Conservation (phyloP, 1,284 basidiomycete genomes). For the Mycena citricolor region DNA sequence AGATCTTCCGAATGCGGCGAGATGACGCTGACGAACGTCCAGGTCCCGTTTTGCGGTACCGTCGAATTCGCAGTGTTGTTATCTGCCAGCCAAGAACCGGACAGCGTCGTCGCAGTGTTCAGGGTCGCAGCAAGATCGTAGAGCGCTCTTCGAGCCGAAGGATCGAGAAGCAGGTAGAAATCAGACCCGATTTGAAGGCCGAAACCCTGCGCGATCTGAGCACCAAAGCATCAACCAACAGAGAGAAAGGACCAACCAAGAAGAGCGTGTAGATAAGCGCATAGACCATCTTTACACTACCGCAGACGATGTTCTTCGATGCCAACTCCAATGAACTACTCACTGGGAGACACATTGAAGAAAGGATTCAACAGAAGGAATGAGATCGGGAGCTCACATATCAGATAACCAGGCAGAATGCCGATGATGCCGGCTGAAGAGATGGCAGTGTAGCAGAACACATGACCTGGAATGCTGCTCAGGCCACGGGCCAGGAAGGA, state of each 20-base stretch:
- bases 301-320: slow-evolving; percentile 85
- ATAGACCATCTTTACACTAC: slow-evolving; percentile 89
- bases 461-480: slow-evolving; percentile 67
- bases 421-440: slow-evolving; percentile 81
- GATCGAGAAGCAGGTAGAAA: slow-evolving; percentile 79
- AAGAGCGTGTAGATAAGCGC: slow-evolving; percentile 89
- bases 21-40: slow-evolving; percentile 69
- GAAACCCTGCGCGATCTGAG: slow-evolving; percentile 56
- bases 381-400: slow-evolving; percentile 50
- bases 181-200: slow-evolving; percentile 88
- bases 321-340: slow-evolving; percentile 85
- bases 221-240: slow-evolving; percentile 7
- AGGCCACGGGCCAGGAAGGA: slow-evolving; percentile 80
- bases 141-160: slow-evolving; percentile 51
- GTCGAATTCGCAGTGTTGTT: slow-evolving; percentile 51
- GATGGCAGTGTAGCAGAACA: slow-evolving; percentile 88
- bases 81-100: slow-evolving; percentile 69
- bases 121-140: slow-evolving; percentile 51
- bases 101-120: slow-evolving; percentile 49
- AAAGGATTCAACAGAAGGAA: slow-evolving; percentile 17
- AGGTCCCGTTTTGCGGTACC: slow-evolving; percentile 63
- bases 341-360: slow-evolving; percentile 47
- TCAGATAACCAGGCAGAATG: slow-evolving; percentile 81
- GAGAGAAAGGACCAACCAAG: slow-evolving; percentile 44
- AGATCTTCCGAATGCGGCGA: slow-evolving; percentile 45